A percentile compares a stretch with the other conserved stretches of the same genome.
Conservation (phyloP, 768 basidiomycete species). For the Podaxis rugospora region DNA sequence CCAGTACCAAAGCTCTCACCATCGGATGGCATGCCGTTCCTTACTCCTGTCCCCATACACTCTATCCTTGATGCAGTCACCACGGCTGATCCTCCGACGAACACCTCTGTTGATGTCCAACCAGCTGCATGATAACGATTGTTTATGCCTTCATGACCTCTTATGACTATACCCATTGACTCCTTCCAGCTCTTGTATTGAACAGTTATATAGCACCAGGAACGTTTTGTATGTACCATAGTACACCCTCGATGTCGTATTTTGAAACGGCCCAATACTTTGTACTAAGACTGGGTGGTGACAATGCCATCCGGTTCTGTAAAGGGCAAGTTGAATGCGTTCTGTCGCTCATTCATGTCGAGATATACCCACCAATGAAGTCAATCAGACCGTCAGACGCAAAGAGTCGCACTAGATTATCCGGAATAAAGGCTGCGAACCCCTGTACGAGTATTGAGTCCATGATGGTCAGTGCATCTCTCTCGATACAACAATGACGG, state of each 20-base stretch:
- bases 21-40: constrained; percentile 2
- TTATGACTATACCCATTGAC: neutral
- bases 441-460: constrained; percentile 16
- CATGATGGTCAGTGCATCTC: neutral
- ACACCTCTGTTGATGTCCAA: neutral
- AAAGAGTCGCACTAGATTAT: constrained; percentile 24
- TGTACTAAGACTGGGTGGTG: constrained; percentile 29
- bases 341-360: neutral
- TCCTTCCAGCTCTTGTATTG: neutral
- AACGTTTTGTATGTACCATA: neutral
- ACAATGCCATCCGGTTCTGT: constrained; percentile 41
- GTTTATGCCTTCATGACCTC: neutral
- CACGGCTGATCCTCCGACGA: neutral
- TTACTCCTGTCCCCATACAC: neutral
- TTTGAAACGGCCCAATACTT: neutral
- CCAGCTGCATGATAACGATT: neutral
- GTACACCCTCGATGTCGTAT: neutral
- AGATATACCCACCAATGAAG: constrained; percentile 39
- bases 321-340: neutral
- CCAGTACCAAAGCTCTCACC: neutral
- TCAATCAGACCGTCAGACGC: constrained; percentile 31
- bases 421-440: constrained; percentile 25
- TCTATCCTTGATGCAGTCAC: neutral
- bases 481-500: neutral
- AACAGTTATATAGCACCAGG: neutral